Percentiles rank a stretch among this genome's conserved stretches.
These are phyloP conservation scores for Erodium moschatum DNA, from an alignment of 441 rosid genomes.

Conservation along the genomic window DNA sequence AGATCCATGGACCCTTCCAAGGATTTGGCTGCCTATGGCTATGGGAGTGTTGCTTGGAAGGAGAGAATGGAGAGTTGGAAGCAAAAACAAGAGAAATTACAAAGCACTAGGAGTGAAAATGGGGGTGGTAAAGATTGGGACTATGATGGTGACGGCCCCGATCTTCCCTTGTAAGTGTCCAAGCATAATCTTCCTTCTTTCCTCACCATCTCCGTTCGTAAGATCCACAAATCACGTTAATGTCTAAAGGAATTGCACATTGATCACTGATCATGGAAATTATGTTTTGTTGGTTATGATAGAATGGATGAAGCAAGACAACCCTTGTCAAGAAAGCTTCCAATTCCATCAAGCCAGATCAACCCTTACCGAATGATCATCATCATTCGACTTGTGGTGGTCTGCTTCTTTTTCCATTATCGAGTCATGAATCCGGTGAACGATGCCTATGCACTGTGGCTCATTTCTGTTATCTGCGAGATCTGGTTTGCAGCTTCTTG, in stretches of 20 bases:
- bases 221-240: not conserved
- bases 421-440: slow-evolving; percentile 43
- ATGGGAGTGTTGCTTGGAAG: slow-evolving; percentile 72
- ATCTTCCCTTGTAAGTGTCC: slow-evolving; percentile 42
- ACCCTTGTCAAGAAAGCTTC: slow-evolving; percentile 42
- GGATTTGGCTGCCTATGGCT: slow-evolving; percentile 64
- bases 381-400: slow-evolving; percentile 37
- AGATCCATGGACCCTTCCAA: slow-evolving; percentile 60
- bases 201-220: not conserved
- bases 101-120: slow-evolving; percentile 28
- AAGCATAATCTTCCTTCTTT: not conserved
- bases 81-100: slow-evolving; percentile 40
- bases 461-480: slow-evolving; percentile 47
- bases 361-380: slow-evolving; percentile 49
- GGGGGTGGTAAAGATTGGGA: slow-evolving; percentile 34
- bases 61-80: slow-evolving; percentile 57
- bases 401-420: slow-evolving; percentile 44
- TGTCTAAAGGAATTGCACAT: not conserved
- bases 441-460: slow-evolving; percentile 43
- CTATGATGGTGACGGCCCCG: slow-evolving; percentile 34
- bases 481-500: slow-evolving; percentile 47
- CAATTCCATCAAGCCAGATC: slow-evolving; percentile 37
- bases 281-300: slow-evolving; percentile 19
- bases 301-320: slow-evolving; percentile 54
- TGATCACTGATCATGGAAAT: slow-evolving; percentile 9